These are phyloP conservation scores for Teratosphaeria zuluensis DNA, from an alignment of 2,329 filamentous ascomycete genomes.

Conservation along the genomic window DNA sequence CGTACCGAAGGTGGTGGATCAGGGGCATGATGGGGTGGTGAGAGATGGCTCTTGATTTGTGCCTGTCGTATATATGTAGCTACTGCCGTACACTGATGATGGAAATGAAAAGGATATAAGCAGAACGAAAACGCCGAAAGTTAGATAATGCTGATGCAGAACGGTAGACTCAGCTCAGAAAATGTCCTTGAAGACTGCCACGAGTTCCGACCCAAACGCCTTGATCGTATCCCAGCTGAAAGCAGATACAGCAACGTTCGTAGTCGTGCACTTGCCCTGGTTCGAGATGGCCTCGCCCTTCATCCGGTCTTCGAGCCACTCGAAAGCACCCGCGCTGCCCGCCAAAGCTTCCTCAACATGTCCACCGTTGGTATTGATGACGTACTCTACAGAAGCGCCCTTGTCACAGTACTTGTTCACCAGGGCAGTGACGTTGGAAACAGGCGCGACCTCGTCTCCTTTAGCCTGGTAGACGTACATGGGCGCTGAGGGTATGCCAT, in stretches of 20 bases:
- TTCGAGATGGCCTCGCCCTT: background rate
- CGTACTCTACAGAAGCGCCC: background rate
- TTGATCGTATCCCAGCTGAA: background rate
- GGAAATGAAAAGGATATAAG: background rate
- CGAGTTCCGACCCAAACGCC: background rate
- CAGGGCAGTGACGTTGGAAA: conserved; percentile 20
- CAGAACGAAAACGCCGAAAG: background rate
- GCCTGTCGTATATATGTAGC: background rate
- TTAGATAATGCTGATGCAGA: too few species aligned
- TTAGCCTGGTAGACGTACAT: conserved; percentile 25
- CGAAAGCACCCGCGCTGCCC: background rate
- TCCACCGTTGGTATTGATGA: background rate
- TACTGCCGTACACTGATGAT: background rate
- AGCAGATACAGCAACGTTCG: background rate
- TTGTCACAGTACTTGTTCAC: conserved; percentile 15
- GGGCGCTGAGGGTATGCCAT: conserved; percentile 4
- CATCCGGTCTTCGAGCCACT: background rate
- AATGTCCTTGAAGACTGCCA: background rate
- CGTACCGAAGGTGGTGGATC: background rate
- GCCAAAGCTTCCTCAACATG: background rate
- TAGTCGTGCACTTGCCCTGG: background rate
- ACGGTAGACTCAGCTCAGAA: background rate
- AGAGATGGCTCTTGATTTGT: background rate
- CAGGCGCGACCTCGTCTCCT: conserved; percentile 21
- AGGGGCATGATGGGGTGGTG: background rate